Evolutionary conservation across 2,329 filamentous ascomycete species (phyloP), one percentile per base, ranked within the genome.

Genomic region (Fusarium pseudograminearum): DNA sequence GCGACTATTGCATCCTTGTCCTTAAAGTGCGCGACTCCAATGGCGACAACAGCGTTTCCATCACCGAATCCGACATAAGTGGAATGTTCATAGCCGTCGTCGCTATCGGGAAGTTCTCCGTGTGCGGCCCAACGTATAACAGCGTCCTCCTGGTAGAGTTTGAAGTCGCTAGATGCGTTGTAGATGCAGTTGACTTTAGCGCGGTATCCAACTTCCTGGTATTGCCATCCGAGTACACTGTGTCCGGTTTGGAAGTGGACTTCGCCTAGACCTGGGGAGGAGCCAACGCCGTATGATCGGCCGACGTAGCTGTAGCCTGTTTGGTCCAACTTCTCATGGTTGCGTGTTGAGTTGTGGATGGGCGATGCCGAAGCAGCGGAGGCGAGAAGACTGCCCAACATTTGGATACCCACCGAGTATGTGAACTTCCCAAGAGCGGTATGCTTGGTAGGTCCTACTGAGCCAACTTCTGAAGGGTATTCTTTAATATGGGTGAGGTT

Each of bases 141-240:
- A 8, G 7, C 4, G 3, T 8, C 14, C 5, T 31, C 24, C 2
- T 2, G 15, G 9, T 7, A 12, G 20, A 65, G 30, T 63, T 46
- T 48, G 47, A 80, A 81, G 34, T 77, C 64, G 5, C 71, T 73
- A n/a, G 73, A 78, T 10, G 47, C 31, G 66, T 82, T 82, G 69
- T 81, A 79, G 20, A 76, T 78, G 66, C 79, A 81, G 3, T 64
- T 71, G 9, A 79, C 77, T 11, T 74, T 69, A 16, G 77, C 48
- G 7, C 69, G 28, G 44, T 80, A 81, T 18, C 79, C 78, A 26
- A 65, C 34, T 51, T 82, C 79, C 48, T 77, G 68, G 38, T 77
- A 81, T 12, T 64, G 59, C 61, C 80, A 81, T 11, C 51, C 45
- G n/a, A 65, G 45, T 11, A 71, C 26, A 44, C 36, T 40, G 8